Base-by-base conservation (phyloP, 176 grass and related monocot genomes). In the Cenchrus fungigraminus region DNA sequence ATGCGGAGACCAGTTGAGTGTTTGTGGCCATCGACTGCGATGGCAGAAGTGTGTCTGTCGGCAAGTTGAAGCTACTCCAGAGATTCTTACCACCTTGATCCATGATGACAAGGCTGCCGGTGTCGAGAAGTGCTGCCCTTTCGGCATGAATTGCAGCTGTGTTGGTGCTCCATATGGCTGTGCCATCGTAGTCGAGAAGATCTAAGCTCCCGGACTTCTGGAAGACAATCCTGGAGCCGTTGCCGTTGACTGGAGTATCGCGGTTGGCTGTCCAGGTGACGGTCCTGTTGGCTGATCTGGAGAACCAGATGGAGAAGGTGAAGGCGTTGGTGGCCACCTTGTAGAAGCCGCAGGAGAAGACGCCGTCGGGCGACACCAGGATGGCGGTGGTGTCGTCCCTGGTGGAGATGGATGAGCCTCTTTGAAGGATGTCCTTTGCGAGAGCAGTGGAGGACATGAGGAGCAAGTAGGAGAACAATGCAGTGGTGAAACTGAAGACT, bases 281-380 rank as follows among this genome's bases (percentile, higher is more conserved):
- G 3, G 87, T 91, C 34, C 73, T 73, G 9, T 28, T 43, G 0
- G 86, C 10, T 0, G 87, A 82, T 6, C 12, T 12, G 72, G n/a
- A n/a, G 84, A 86, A 90, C 89, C 91, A 93, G 66, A 93, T 69
- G 79, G 91, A 89, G 84, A 93, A 91, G 87, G 68, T 65, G 82
- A 89, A 89, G 49, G 89, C 84, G 53, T 97, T 93, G 50, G 65
- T 78, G 67, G 81, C 89, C 13, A 93, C 82, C 79, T 65, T 69
- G 74, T 97, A 88, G 84, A 93, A 97, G 51, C 94, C 82, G 6
- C 81, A 91, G 8, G 87, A 65, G 70, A 93, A 93, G 68, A 46
- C 57, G 9, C 68, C 82, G 13, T 76, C 83, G 0, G 68, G 66
- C 0, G 91, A 97, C 62, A 71, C 79, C 1, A 91, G 75, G 78